Base-by-base conservation (phyloP, 2,329 filamentous ascomycete genomes). In the Rutstroemia sp. region DNA sequence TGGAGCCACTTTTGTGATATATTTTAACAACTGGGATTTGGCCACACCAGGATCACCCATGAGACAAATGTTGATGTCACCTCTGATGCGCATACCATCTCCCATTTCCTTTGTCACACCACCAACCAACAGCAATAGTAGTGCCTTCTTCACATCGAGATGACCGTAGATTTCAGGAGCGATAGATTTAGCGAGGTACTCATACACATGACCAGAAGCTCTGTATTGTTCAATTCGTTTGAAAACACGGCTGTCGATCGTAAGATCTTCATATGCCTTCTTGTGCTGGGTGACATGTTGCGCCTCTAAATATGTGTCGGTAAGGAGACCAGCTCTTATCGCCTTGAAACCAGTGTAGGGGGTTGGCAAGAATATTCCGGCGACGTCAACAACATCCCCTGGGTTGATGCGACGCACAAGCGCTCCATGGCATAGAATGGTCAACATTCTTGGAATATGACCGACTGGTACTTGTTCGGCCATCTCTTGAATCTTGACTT, bases 11-110 rank as follows among this genome's bases (percentile, higher is more conserved):
- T 99, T 97, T 63, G 91, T 90, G 70, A 99, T 97, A 72, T 99
- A 99, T 75, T 96, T 97, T 63, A 99, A 81, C 63, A 99, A 77
- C 76, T 99, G 94, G 39, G 94, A 99, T 76, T 99, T 99, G 75
- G 94, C 94, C 69, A 99, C 94, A 89, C 94, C 94, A 70, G 94
- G 94, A 69, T 99, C 94, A 79, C 94, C 94, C 94, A 99, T 99
- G 68, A 99, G 76, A 72, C 94, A 97, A 61, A 99, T 87, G 74
- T 99, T 99, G 77, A 99, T 95, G 69, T 99, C 94, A 67, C 94
- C 94, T 79, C 94, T 90, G 70, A 99, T 99, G 67, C 91, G 88
- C 94, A 99, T 97, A 59, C 94, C 94, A 68, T 99, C 94, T 52
- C 91, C 91, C 81, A 97, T 95, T 68, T 94, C 87, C 73, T 99